Evolutionary conservation across 495 filamentous ascomycete genomes (phyloP), one percentile per base, ranked within the genome.

Genomic region (Penicillium malachiteum): DNA sequence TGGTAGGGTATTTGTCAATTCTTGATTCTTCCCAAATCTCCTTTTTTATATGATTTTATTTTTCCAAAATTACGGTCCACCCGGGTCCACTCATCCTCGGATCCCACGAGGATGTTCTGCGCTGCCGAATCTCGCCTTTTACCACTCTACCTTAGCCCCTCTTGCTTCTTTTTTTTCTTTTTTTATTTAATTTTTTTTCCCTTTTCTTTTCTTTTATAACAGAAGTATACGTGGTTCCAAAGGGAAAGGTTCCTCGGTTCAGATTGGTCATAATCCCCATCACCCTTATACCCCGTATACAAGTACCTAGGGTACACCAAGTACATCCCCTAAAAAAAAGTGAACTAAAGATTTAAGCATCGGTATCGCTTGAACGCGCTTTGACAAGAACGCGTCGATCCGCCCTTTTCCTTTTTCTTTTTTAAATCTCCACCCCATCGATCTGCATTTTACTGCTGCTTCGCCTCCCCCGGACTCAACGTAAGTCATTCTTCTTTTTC

Each of bases 321-420:
- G 74, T 74, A 68, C 76, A 75, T 75, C 67, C 58, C 68, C 67
- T 65, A 64, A 69, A 68, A 72, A 75, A 46, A 64, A 67, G 68
- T 67, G 67, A 70, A 72, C 72, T 77, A 75, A 26, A 76, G 63
- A 75, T 75, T 63, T 77, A 77, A 78, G 72, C 72, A 75, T 74
- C 70, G 65, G 68, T 71, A 68, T 74, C 66, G 45, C 38, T 54
- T 53, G 53, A 51, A 60, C 60, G 55, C 60, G 59, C 62, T 54
- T 59, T 56, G 56, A 56, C 53, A 62, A 59, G 48, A 66, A 72
- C 63, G 59, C 57, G 59, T 64, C 64, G 61, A 66, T 67, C 68
- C 54, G 71, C 56, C 55, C 50, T 59, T 50, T 49, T 31, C 12
- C 34, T 37, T 49, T 41, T 35, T 52, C 14, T 37, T 26, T 42